Base-by-base conservation (phyloP, 2,329 filamentous ascomycete genomes). In the Gaeumannomyces sp. region DNA sequence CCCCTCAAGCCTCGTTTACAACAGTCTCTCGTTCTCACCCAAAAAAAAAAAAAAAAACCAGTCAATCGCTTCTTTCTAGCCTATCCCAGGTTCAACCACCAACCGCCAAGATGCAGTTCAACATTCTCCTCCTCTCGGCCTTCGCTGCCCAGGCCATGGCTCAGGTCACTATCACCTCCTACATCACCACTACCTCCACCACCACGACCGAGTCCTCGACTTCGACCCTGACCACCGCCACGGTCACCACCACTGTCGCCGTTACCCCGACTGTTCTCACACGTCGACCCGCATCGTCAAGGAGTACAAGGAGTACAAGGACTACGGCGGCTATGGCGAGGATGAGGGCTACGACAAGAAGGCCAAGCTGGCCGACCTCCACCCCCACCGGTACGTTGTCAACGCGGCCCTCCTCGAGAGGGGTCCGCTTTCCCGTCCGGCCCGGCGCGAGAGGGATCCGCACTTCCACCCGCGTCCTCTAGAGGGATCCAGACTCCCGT, bases 241-340 rank as follows among this genome's bases (percentile, higher is more conserved):
- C 33, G 62, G 62, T 53, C 35, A 66, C 65, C 11, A 59, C 29
- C 58, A 65, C 35, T 13, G 6, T 19, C 4, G 59, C 19, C 27
- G n/a, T 33, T 22, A 62, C 50, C 35, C 28, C n/a, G 60, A 60
- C 14, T 10, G 58, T 19, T 19, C 6, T 27, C 2, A 62, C 2
- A 62, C 35, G 28, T 56, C 53, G 8, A 62, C 19, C 63, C 64
- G n/a, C 61, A 67, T 53, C 53, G 56, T 22, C 66, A 66, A 33
- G n/a, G 4, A 27, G 7, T 19, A 61, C 66, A 66, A 33, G n/a
- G 4, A 27, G 7, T 19, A 61, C 35, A 35, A 62, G 59, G 58
- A 45, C 14, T n/a, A 65, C 33, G 31, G 38, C 53, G 28, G 59
- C 33, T 53, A 64, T 62, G 11, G 25, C 53, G 35, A 66, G 56